Evolutionary conservation across 2,329 filamentous ascomycete genomes (phyloP).

Genomic region (Botryosphaeria agaves): DNA sequence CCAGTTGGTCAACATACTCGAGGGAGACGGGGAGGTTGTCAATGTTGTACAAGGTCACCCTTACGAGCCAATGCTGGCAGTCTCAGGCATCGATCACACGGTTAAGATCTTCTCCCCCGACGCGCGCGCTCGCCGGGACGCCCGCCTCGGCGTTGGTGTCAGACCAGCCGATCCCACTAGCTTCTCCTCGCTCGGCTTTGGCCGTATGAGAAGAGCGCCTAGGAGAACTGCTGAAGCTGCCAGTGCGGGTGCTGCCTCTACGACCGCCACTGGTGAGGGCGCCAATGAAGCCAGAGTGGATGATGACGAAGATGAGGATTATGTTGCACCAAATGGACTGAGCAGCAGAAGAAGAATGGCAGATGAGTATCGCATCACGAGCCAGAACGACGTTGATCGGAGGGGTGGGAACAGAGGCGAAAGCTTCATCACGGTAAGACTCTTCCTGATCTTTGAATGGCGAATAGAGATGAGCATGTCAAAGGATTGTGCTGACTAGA

Average conservation of each 20-base stretch:
- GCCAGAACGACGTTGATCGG: conserved; percentile 42
- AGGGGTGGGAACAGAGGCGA: conserved; percentile 40
- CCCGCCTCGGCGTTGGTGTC: conserved; percentile 40
- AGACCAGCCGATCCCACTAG: conserved; percentile 25
- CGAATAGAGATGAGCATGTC: no score
- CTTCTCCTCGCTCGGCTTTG: conserved; percentile 21
- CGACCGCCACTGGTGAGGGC: conserved; percentile 2
- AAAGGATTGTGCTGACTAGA: no score
- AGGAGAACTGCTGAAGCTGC: background rate
- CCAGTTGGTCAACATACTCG: conserved; percentile 44
- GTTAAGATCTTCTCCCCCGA: conserved; percentile 53
- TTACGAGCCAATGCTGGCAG: conserved; percentile 48
- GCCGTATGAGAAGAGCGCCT: conserved; percentile 5
- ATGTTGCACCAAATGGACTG: conserved; percentile 28
- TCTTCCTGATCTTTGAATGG: no score
- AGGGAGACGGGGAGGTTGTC: conserved; percentile 51
- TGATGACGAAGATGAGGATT: conserved; percentile 18
- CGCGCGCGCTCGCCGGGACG: conserved; percentile 36
- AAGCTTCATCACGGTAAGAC: conserved; percentile 34
- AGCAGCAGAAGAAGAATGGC: conserved; percentile 40
- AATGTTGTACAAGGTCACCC: conserved; percentile 54
- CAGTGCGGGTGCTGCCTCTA: conserved; percentile 3
- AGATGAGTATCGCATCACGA: conserved; percentile 42
- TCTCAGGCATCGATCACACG: conserved; percentile 49
- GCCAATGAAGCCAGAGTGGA: conserved; percentile 7